Conservation (phyloP, 2,329 filamentous ascomycete genomes). For the Cercospora sp. region DNA sequence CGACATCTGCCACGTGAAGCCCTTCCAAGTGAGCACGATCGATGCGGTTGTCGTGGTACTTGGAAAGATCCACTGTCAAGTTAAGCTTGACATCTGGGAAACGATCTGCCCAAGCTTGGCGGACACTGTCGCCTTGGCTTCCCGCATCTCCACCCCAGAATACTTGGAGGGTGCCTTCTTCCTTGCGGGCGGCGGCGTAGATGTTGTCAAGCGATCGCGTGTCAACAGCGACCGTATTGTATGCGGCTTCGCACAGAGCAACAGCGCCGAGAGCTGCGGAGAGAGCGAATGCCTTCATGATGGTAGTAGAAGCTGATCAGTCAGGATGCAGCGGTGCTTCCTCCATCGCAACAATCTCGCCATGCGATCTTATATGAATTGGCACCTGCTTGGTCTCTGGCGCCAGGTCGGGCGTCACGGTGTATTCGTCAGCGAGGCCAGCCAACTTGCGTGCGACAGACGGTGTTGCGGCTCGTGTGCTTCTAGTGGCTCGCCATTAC, state of each 20-base stretch:
- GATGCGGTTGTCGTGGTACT: conserved; percentile 54
- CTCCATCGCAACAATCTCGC: neutral
- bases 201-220: conserved; percentile 53
- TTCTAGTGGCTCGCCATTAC: neutral
- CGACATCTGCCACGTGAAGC: conserved; percentile 51
- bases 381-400: neutral
- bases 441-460: neutral
- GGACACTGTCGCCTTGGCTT: conserved; percentile 43
- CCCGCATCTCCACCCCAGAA: conserved; percentile 43
- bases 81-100: conserved; percentile 56
- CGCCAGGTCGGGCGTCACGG: neutral
- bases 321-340: neutral
- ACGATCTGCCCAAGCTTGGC: conserved; percentile 47
- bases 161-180: conserved; percentile 49
- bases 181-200: conserved; percentile 51
- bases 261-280: conserved; percentile 3
- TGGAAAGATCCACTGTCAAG: conserved; percentile 57
- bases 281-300: conserved; percentile 1
- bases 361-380: neutral
- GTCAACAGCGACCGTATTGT: conserved; percentile 37
- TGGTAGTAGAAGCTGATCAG: neutral
- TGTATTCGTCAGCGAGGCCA: neutral
- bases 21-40: conserved; percentile 38
- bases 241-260: conserved; percentile 7
- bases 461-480: neutral